Percentiles rank a stretch among this genome's conserved stretches.
phyloP scores from a whole-genome alignment of 1,139 yeast genomes.

The Eremothecium sinecaudum region DNA sequence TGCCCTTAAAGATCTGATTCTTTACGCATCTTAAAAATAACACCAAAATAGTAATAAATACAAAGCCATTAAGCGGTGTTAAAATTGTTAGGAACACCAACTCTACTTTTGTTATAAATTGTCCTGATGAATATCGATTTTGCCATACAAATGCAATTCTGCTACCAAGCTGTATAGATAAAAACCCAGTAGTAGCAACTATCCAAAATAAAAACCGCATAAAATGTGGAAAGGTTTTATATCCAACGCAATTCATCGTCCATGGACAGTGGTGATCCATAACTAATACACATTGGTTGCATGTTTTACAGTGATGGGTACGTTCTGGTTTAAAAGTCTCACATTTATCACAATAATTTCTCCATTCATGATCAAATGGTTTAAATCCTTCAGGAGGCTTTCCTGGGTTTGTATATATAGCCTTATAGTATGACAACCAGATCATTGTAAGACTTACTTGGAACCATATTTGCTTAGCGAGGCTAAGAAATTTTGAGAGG shows the following conservation, averaged over 20 bases:
- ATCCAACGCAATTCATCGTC: conserved; percentile 81
- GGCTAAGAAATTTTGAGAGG: conserved; percentile 38
- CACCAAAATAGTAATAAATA: conserved; percentile 47
- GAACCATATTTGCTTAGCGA: conserved; percentile 38
- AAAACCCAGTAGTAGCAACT: conserved; percentile 44
- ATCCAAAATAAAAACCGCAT: conserved; percentile 69
- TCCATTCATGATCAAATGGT: conserved; percentile 39
- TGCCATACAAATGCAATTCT: conserved; percentile 42
- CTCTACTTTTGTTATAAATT: conserved; percentile 46
- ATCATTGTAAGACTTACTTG: conserved; percentile 45
- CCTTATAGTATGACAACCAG: conserved; percentile 63
- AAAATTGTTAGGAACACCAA: conserved; percentile 48
- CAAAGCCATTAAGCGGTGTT: conserved; percentile 49
- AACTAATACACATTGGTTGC: conserved; percentile 52
- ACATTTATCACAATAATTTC: conserved; percentile 60
- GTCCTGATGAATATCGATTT: conserved; percentile 49
- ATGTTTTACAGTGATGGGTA: conserved; percentile 66
- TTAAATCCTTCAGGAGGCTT: conserved; percentile 39
- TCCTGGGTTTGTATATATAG: conserved; percentile 53
- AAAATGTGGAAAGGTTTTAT: conserved; percentile 71
- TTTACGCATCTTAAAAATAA: conserved; percentile 53
- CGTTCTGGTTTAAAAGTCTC: conserved; percentile 61
- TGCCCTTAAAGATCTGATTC: conserved; percentile 54
- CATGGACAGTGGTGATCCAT: conserved; percentile 91
- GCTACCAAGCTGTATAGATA: conserved; percentile 36